These are phyloP conservation scores for Aspergillus clavatus DNA, from an alignment of 2,329 filamentous ascomycete species.

Conservation along the genomic window DNA sequence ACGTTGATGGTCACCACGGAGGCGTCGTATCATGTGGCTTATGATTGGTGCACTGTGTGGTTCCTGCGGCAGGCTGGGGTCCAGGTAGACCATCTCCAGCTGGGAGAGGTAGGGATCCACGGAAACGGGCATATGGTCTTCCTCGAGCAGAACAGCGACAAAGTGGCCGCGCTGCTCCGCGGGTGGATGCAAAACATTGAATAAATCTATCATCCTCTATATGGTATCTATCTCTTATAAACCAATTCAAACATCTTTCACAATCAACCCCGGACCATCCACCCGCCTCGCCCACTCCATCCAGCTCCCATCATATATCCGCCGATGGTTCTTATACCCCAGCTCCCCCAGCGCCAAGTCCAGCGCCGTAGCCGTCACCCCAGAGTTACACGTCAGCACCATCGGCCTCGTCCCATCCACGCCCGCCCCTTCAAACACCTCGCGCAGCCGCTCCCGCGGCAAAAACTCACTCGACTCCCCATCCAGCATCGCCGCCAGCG, in stretches of 20 bases:
- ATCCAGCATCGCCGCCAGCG: conserved; percentile 18
- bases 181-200: conserved; percentile 8
- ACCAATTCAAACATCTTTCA: conserved; percentile 1
- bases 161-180: conserved; percentile 10
- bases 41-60: conserved; percentile 51
- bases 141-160: conserved; percentile 25
- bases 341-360: conserved; percentile 19
- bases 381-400: conserved; percentile 28
- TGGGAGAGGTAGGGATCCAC: conserved; percentile 42
- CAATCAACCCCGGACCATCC: conserved; percentile 9
- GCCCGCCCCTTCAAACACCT: conserved; percentile 14
- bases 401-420: conserved; percentile 10
- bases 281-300: conserved; percentile 25
- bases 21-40: conserved; percentile 51
- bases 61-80: conserved; percentile 53
- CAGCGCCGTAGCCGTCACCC: conserved; percentile 26
- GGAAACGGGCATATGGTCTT: conserved; percentile 53
- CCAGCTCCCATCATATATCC: conserved; percentile 32
- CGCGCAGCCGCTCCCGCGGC: conserved; percentile 6
- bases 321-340: conserved; percentile 14
- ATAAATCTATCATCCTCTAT: not conserved
- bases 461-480: conserved; percentile 10
- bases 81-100: conserved; percentile 40
- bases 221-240: not conserved
- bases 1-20: conserved; percentile 50